phyloP scores from a whole-genome alignment of 345 rosid species.

The Eucalyptus marginata region DNA sequence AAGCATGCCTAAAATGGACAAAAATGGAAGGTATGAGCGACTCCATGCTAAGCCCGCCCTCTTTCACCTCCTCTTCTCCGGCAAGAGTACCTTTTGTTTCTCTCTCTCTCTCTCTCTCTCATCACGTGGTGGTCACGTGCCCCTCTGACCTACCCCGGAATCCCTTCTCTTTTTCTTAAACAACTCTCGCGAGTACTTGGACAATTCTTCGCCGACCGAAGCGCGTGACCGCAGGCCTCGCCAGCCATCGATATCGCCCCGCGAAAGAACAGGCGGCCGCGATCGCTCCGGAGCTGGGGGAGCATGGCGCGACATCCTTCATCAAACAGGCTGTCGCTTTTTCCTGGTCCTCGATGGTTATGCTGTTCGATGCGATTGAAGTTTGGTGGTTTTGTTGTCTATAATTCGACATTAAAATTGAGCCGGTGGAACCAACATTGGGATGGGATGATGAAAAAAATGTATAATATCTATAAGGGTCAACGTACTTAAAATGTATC shows the following conservation, averaged over 20 bases:
- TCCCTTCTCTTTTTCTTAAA: too few species aligned
- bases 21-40: neutral
- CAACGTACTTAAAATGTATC: neutral
- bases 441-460: too few species aligned
- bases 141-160: neutral
- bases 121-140: neutral
- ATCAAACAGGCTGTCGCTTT: too few species aligned
- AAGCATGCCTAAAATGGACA: neutral
- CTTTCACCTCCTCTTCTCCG: neutral
- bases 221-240: too few species aligned
- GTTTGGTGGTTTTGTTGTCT: neutral
- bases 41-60: neutral
- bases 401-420: neutral
- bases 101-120: neutral
- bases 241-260: too few species aligned
- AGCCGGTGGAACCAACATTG: fast-evolving
- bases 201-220: too few species aligned
- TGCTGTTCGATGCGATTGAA: fast-evolving
- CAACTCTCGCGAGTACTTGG: too few species aligned
- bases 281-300: too few species aligned
- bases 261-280: too few species aligned
- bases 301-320: too few species aligned
- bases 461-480: too few species aligned
- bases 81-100: neutral
- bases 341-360: neutral